phyloP scores from a whole-genome alignment of 1,284 basidiomycete species.

The Kwoniella shivajii region DNA sequence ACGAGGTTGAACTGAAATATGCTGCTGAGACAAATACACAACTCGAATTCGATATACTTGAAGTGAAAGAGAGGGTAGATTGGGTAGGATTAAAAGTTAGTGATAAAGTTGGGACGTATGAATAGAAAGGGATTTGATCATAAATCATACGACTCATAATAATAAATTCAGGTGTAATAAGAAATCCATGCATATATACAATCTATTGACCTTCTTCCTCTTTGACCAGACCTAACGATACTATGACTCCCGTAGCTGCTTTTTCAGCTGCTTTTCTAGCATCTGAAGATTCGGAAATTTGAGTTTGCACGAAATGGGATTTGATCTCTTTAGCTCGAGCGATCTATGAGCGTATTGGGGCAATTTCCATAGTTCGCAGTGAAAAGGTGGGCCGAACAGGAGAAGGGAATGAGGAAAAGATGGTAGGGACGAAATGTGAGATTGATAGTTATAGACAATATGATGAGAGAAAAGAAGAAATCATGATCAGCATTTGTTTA shows the following conservation, averaged over 20 bases:
- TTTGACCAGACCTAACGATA: constrained; percentile 72
- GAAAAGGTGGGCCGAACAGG: no score
- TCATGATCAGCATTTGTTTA: neutral
- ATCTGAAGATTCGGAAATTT: constrained; percentile 67
- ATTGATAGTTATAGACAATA: neutral
- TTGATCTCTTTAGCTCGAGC: constrained; percentile 73
- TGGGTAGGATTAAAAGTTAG: constrained; percentile 20
- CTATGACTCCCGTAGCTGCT: constrained; percentile 70
- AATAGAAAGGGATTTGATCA: constrained; percentile 1
- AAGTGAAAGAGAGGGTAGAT: neutral
- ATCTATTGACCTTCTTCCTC: constrained; percentile 54
- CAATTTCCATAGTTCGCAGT: no score
- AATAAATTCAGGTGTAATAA: neutral
- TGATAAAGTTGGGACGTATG: constrained; percentile 26
- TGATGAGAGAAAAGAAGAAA: neutral
- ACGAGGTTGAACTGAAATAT: constrained; percentile 70
- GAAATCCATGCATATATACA: constrained; percentile 11
- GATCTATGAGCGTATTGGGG: constrained; percentile 58
- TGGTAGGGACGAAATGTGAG: neutral
- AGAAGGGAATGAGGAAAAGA: neutral
- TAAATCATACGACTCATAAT: neutral
- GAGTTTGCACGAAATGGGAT: constrained; percentile 70
- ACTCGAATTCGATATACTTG: neutral
- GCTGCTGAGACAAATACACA: constrained; percentile 1
- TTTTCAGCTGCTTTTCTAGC: constrained; percentile 72